phyloP scores from a whole-genome alignment of 768 basidiomycete genomes.

The Tricholoma terreum region DNA sequence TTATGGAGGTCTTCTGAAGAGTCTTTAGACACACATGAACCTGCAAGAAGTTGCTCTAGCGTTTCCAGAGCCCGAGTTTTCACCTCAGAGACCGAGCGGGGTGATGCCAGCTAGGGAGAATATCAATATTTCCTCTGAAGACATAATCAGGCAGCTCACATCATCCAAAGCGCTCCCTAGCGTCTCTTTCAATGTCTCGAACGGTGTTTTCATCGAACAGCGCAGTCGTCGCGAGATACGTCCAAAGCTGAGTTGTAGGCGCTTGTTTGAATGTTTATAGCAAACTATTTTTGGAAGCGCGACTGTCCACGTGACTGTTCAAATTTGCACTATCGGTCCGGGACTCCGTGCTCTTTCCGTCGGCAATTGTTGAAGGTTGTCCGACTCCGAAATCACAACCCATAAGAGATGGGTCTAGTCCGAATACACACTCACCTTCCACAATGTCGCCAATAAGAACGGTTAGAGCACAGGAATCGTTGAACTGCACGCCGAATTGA shows the following conservation, averaged over 20 bases:
- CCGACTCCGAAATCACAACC: background rate
- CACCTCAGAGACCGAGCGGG: constrained; percentile 48
- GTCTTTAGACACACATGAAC: constrained; percentile 42
- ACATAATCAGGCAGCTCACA: constrained; percentile 36
- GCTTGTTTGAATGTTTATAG: constrained; percentile 23
- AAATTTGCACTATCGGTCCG: background rate
- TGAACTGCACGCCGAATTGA: background rate
- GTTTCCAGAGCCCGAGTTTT: constrained; percentile 53
- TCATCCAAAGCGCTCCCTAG: constrained; percentile 67
- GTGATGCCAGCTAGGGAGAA: constrained; percentile 54
- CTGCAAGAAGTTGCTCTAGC: constrained; percentile 54
- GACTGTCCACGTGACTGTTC: constrained; percentile 1
- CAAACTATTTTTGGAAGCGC: constrained; percentile 12
- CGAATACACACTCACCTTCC: background rate
- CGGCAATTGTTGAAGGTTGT: background rate
- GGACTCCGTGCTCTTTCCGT: background rate
- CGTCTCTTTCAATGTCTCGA: constrained; percentile 37
- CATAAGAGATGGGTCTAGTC: no score
- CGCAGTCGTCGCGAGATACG: background rate
- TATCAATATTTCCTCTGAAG: background rate
- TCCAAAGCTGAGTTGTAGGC: constrained; percentile 19
- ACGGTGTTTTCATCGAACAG: constrained; percentile 1
- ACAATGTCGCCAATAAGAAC: constrained; percentile 4
- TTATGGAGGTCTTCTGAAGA: constrained; percentile 43
- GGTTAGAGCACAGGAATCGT: background rate